A percentile compares a stretch with the other conserved stretches of the same genome.
Conservation (phyloP, 257 asterid genomes). For the Solanum dulcamara region DNA sequence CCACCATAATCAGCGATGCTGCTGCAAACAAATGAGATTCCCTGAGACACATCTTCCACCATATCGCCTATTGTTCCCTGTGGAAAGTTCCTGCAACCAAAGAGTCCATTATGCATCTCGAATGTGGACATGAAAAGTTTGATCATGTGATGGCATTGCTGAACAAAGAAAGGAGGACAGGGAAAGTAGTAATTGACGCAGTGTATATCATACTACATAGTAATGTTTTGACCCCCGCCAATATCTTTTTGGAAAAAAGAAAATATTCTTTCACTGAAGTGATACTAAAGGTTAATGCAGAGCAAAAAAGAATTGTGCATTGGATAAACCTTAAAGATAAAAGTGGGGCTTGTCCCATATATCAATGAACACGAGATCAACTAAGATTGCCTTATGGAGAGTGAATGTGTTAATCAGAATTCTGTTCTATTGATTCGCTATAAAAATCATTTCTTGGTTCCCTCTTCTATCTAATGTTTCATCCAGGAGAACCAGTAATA, state of each 20-base stretch:
- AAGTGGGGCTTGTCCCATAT: neutral
- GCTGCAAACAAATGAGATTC: conserved; percentile 62
- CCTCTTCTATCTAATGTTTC: neutral
- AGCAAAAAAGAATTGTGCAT: neutral
- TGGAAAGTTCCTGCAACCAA: conserved; percentile 79
- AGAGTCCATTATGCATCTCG: neutral
- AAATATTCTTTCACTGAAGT: neutral
- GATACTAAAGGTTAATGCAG: neutral
- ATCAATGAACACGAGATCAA: neutral
- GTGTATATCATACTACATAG: neutral
- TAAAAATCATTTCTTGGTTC: neutral
- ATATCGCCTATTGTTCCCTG: conserved; percentile 98
- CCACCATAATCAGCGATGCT: conserved; percentile 72
- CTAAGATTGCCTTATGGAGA: neutral
- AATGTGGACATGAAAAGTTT: neutral
- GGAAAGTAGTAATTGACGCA: neutral
- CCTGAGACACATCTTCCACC: conserved; percentile 75
- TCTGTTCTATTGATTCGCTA: neutral
- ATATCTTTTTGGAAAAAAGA: neutral
- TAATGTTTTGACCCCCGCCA: neutral
- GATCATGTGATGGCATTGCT: neutral
- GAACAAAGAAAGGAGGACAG: neutral
- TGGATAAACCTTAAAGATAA: neutral
- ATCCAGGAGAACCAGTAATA: neutral
- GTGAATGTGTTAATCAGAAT: neutral